Base-by-base conservation (phyloP, 495 filamentous ascomycete species). In the Aspergillus bridgeri region DNA sequence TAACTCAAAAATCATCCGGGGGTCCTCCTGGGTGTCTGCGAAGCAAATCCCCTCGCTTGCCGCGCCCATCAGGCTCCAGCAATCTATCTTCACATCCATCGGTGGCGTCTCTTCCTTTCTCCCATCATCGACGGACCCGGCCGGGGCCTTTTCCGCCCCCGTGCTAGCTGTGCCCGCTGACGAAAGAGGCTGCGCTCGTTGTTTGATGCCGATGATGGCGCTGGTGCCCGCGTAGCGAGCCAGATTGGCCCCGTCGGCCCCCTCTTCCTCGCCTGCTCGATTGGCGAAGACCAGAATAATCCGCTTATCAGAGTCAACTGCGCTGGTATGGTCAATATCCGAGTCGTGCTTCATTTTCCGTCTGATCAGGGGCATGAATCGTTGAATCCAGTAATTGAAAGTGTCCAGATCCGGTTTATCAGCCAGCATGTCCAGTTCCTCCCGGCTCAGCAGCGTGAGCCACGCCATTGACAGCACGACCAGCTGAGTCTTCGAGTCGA, bases 391-490 rank as follows among this genome's bases (percentile, higher is more conserved):
- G 72, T 96, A 98, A 21, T 83, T 83, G 55, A 96, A 78, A 0
- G 91, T 95, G 53, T 90, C 84, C 66, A 89, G 71, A 59, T 96
- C 91, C 8, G 91, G 89, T 59, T 86, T 77, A 2, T 54, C 76
- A 70, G 73, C 68, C 58, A 70, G 71, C 59, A 63, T 70, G 74
- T 46, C 71, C n/a, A 78, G 67, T 43, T 70, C 79, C 43, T 72
- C 81, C 49, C 69, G 84, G 65, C 52, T 58, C 23, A 78, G 60
- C 7, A 73, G 65, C 4, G 88, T 89, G 42, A 93, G 74, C 92
- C 92, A 98, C 0, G 94, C 92, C 89, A 96, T 96, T 17, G 84
- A 84, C 21, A 97, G 57, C 52, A 96, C 81, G 18, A 96, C 86
- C 15, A 96, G 72, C 61, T 88, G 84, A 5, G 91, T 82, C 24